Conservation (phyloP, 331 rosid genomes). For the Quercus lobata region DNA sequence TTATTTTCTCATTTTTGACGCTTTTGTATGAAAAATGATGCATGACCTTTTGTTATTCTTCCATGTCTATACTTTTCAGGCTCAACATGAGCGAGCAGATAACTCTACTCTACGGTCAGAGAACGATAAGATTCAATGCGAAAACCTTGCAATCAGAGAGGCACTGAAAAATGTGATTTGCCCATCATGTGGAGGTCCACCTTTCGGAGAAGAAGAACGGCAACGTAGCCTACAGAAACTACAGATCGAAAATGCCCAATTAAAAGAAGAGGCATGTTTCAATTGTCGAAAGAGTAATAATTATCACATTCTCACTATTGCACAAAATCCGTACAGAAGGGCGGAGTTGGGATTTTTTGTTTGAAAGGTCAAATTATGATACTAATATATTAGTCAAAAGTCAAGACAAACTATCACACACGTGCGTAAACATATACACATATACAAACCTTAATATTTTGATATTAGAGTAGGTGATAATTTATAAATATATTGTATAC, state of each 20-base stretch:
- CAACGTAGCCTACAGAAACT: slow-evolving; percentile 23
- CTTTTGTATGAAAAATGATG: background rate
- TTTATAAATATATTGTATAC: too few relatives aligned
- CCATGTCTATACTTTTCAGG: slow-evolving; percentile 17
- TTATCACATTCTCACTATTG: too few relatives aligned
- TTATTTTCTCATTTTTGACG: background rate
- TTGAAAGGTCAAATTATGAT: too few relatives aligned
- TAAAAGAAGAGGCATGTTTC: slow-evolving; percentile 51
- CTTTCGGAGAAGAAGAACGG: slow-evolving; percentile 33
- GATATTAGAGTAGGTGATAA: too few relatives aligned
- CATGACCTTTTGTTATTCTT: background rate
- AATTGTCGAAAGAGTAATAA: background rate
- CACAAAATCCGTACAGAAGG: too few relatives aligned
- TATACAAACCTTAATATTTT: too few relatives aligned
- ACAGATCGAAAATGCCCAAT: slow-evolving; percentile 34
- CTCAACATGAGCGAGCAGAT: slow-evolving; percentile 46
- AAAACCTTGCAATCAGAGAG: slow-evolving; percentile 42
- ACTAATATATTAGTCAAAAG: too few relatives aligned
- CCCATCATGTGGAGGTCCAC: slow-evolving; percentile 60
- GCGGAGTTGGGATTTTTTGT: too few relatives aligned
- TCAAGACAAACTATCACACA: too few relatives aligned
- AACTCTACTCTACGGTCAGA: slow-evolving; percentile 44
- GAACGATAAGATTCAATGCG: slow-evolving; percentile 50
- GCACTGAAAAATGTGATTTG: slow-evolving; percentile 41
- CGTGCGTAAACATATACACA: too few relatives aligned